Base-by-base conservation (phyloP, 1,139 yeast genomes). In the Nakaseomyces nivariensis region DNA sequence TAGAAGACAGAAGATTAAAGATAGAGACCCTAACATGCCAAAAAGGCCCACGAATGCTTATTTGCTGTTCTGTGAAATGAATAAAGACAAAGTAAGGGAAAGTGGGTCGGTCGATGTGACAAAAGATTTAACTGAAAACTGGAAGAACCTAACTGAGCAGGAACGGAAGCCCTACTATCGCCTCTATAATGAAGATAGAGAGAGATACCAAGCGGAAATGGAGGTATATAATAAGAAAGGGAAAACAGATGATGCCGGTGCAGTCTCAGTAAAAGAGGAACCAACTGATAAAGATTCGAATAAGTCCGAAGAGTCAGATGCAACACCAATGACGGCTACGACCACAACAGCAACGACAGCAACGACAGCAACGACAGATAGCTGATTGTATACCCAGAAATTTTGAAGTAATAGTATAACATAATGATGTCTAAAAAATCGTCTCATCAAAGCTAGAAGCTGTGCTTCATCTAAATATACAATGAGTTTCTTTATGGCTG, bases 11-110 rank as follows among this genome's bases (percentile, higher is more conserved):
- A 71, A 53, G 50, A 57, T 55, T 7, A 62, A 56, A 54, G 72
- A 53, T 29, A 77, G 89, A 60, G 95, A 86, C 64, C 96, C 95
- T 3, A 82, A 81, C 57, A 76, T 84, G 60, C 96, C 97, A 13
- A 86, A 86, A 59, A 75, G 95, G 58, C 96, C 96, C 13, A 85
- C 95, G 5, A 89, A 89, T 66, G 95, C 96, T 8, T 88, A 89
- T 62, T 72, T 88, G 55, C 78, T 87, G 52, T 89, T 85, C 63
- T 89, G 97, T 69, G 97, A 89, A 54, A 71, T 79, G 70, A 94
- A 87, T 62, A 85, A 87, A 66, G 96, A 86, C 49, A 73, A 78
- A 49, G 77, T 87, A 46, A 80, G 78, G 56, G 75, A 81, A 53
- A 68, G 67, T 46, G 83, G 82, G 1, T 75, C 73, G 40, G 72